Conservation (phyloP, 1,284 basidiomycete species). For the Pseudozyma sp. region DNA sequence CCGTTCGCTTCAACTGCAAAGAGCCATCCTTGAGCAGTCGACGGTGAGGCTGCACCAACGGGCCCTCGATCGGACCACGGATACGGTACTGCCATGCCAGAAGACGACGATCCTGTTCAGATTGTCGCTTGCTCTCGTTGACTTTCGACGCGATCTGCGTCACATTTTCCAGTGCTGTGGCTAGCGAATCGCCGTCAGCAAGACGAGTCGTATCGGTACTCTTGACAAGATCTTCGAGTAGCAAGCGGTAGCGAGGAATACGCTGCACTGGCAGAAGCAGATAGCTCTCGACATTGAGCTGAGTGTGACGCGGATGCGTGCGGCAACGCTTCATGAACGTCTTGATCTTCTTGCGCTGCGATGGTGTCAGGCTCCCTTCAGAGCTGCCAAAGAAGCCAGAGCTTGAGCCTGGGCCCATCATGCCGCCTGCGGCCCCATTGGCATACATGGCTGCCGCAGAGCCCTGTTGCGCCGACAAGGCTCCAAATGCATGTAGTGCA, state of each 20-base stretch:
- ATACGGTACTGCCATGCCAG: slow-evolving; percentile 84
- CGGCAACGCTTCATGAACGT: slow-evolving; percentile 67
- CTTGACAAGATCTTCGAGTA: slow-evolving; percentile 71
- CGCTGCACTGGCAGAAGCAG: slow-evolving; percentile 93
- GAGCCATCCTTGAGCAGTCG: slow-evolving; percentile 75
- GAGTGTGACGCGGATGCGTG: slow-evolving; percentile 83
- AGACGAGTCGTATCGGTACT: slow-evolving; percentile 54
- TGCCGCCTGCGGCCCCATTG: slow-evolving; percentile 3
- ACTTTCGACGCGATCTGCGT: slow-evolving; percentile 63
- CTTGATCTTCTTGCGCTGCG: slow-evolving; percentile 57
- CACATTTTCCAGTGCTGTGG: slow-evolving; percentile 60
- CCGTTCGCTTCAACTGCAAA: slow-evolving; percentile 84
- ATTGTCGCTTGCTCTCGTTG: slow-evolving; percentile 70
- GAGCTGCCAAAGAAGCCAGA: slow-evolving; percentile 18
- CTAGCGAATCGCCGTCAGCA: slow-evolving; percentile 34
- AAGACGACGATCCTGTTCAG: slow-evolving; percentile 55
- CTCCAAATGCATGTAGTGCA: slow-evolving; percentile 20
- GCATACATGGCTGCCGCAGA: slow-evolving; percentile 20
- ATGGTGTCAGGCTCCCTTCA: slow-evolving; percentile 22
- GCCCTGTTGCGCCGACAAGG: slow-evolving; percentile 31
- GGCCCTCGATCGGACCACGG: slow-evolving; percentile 88
- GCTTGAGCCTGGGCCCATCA: slow-evolving; percentile 10
- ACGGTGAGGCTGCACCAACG: slow-evolving; percentile 96
- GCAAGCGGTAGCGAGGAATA: slow-evolving; percentile 91
- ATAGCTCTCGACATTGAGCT: slow-evolving; percentile 94